These are phyloP conservation scores for Amaranthus palmeri DNA, from an alignment of 148 eudicot species.

Conservation along the genomic window DNA sequence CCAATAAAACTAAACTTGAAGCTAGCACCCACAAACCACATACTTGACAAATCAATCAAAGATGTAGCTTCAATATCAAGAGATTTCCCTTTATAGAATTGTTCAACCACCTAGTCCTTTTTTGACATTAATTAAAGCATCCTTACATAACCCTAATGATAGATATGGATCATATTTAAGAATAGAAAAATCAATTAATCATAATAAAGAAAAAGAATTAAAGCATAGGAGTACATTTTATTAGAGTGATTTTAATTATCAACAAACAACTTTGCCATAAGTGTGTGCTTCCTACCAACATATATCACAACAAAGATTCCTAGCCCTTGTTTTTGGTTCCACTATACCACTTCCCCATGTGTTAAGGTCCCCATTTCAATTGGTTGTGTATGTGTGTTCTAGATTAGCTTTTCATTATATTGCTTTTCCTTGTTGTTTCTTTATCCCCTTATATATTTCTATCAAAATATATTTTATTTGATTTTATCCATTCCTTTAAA, in stretches of 20 bases:
- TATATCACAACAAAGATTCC: constrained; percentile 46
- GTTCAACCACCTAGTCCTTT: background rate
- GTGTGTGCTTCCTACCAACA: constrained; percentile 50
- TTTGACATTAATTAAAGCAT: background rate
- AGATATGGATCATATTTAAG: background rate
- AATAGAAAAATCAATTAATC: background rate
- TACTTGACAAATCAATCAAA: no score
- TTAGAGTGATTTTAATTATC: constrained; percentile 9
- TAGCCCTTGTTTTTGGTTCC: constrained; percentile 52
- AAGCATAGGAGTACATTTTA: background rate
- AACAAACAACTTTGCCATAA: constrained; percentile 19
- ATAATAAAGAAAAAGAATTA: background rate
- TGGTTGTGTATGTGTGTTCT: constrained; percentile 12
- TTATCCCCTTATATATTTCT: constrained; percentile 5
- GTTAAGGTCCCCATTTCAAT: constrained; percentile 45
- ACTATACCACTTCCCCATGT: constrained; percentile 42
- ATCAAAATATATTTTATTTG: background rate
- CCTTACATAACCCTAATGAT: constrained; percentile 5
- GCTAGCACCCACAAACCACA: background rate
- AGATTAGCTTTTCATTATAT: constrained; percentile 19
- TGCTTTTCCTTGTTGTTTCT: constrained; percentile 43
- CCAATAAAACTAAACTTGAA: no score
- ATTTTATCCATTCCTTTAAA: no score
- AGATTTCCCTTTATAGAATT: background rate
- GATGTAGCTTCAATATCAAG: constrained; percentile 7